Evolutionary conservation across 495 filamentous ascomycete genomes (phyloP).

Genomic region (Apiosordaria backusii): DNA sequence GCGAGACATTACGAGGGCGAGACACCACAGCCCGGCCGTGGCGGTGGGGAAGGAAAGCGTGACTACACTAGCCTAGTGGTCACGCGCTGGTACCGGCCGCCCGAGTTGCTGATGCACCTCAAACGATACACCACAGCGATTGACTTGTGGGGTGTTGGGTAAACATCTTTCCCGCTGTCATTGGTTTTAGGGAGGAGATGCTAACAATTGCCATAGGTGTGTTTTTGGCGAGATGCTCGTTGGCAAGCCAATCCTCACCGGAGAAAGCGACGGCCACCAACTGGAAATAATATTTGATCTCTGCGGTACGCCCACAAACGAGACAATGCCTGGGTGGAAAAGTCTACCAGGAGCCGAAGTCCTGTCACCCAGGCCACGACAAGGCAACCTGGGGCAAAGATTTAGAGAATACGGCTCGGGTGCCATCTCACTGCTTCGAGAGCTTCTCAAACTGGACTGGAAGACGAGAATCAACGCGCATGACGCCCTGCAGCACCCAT

Average conservation of each 20-base stretch:
- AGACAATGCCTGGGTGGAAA: slow-evolving; percentile 91
- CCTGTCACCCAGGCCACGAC: slow-evolving; percentile 59
- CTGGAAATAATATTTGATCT: slow-evolving; percentile 87
- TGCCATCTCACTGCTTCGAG: slow-evolving; percentile 74
- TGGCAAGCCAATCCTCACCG: slow-evolving; percentile 86
- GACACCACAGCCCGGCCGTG: slow-evolving; percentile 70
- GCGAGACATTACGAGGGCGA: slow-evolving; percentile 90
- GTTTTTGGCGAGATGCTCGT: slow-evolving; percentile 99
- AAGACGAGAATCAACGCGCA: slow-evolving; percentile 84
- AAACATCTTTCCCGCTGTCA: slow-evolving; percentile 23
- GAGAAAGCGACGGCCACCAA: slow-evolving; percentile 85
- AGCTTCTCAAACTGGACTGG: slow-evolving; percentile 88
- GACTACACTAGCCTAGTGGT: slow-evolving; percentile 96
- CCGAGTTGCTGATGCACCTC: slow-evolving; percentile 84
- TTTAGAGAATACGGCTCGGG: slow-evolving; percentile 63
- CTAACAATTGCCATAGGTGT: slow-evolving; percentile 58
- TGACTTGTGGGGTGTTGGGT: slow-evolving; percentile 98
- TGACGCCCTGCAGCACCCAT: slow-evolving; percentile 89
- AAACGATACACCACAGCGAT: slow-evolving; percentile 91
- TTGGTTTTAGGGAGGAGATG: background rate
- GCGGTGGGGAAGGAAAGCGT: slow-evolving; percentile 77
- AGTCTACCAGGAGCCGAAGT: slow-evolving; percentile 76
- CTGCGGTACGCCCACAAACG: slow-evolving; percentile 85
- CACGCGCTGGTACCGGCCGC: slow-evolving; percentile 94
- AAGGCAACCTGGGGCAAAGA: slow-evolving; percentile 61